These are phyloP conservation scores for Chrysoporthe puriensis DNA, from an alignment of 2,329 filamentous ascomycete genomes.

Conservation along the genomic window DNA sequence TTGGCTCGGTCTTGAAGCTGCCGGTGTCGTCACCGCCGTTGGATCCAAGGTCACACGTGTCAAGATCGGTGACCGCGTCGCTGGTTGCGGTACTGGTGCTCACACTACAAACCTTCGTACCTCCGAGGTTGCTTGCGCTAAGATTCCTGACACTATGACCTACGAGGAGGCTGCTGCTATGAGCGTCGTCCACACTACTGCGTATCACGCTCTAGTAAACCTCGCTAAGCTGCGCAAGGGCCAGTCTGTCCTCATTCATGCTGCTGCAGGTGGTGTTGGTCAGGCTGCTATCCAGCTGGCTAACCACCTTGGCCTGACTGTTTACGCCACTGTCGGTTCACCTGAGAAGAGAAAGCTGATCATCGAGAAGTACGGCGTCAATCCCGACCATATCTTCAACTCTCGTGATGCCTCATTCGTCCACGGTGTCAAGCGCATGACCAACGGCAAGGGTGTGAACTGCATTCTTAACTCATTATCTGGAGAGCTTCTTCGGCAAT, in stretches of 20 bases:
- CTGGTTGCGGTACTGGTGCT: conserved; percentile 18
- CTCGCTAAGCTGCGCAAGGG: conserved; percentile 31
- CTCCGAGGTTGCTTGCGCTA: conserved; percentile 15
- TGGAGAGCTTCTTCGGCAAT: conserved; percentile 36
- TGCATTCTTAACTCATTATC: conserved; percentile 39
- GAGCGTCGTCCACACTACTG: conserved; percentile 35
- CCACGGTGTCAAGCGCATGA: conserved; percentile 33
- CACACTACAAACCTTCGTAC: conserved; percentile 22
- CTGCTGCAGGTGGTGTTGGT: conserved; percentile 31
- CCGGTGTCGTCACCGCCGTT: conserved; percentile 16
- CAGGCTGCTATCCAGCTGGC: conserved; percentile 26
- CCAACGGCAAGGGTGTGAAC: conserved; percentile 37
- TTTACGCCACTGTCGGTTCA: conserved; percentile 25
- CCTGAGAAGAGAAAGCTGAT: conserved; percentile 20
- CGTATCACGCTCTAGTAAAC: conserved; percentile 35
- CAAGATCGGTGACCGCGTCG: conserved; percentile 23
- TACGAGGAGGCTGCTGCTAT: conserved; percentile 30
- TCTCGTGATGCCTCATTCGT: conserved; percentile 34
- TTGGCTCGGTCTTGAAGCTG: conserved; percentile 21
- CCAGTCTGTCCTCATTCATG: conserved; percentile 35
- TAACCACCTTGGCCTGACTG: conserved; percentile 29
- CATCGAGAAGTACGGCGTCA: conserved; percentile 30
- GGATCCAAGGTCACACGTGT: conserved; percentile 21
- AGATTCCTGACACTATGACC: conserved; percentile 29
- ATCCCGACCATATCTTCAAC: conserved; percentile 37